Conservation (phyloP, 1,139 yeast species). For the Debaryomycetaceae sp. region DNA sequence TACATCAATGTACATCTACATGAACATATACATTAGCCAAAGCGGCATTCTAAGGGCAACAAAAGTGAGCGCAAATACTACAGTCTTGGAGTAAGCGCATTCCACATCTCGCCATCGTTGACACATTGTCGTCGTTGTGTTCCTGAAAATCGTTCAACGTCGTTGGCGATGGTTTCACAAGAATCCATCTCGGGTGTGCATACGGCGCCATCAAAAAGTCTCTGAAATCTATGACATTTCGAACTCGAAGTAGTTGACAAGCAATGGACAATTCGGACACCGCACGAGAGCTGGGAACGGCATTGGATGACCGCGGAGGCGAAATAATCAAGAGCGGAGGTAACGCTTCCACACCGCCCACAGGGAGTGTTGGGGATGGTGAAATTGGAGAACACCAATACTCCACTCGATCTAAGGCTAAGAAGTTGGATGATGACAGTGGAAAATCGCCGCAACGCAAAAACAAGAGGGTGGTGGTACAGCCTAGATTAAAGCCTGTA, state of each 20-base stretch:
- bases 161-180: too few relatives aligned
- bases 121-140: too few relatives aligned
- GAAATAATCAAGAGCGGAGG: not conserved
- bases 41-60: too few relatives aligned
- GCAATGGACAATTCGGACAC: not conserved
- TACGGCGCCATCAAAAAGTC: too few relatives aligned
- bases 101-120: too few relatives aligned
- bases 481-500: slow-evolving; percentile 46
- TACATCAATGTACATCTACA: too few relatives aligned
- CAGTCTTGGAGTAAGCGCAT: too few relatives aligned
- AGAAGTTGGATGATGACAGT: slow-evolving; percentile 12
- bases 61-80: too few relatives aligned
- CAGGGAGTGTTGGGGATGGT: not conserved
- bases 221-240: not conserved
- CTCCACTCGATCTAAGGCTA: slow-evolving; percentile 24
- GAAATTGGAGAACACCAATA: slow-evolving; percentile 13
- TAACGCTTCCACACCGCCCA: not conserved
- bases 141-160: too few relatives aligned
- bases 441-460: slow-evolving; percentile 21
- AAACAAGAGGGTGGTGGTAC: slow-evolving; percentile 30
- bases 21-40: too few relatives aligned
- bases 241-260: not conserved
- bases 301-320: not conserved
- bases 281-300: not conserved
- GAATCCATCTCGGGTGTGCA: not conserved